Percentiles rank a stretch among this genome's conserved stretches.
Evolutionary conservation across 257 asterid genomes (phyloP).

Genomic region (Fraxinus excelsior): DNA sequence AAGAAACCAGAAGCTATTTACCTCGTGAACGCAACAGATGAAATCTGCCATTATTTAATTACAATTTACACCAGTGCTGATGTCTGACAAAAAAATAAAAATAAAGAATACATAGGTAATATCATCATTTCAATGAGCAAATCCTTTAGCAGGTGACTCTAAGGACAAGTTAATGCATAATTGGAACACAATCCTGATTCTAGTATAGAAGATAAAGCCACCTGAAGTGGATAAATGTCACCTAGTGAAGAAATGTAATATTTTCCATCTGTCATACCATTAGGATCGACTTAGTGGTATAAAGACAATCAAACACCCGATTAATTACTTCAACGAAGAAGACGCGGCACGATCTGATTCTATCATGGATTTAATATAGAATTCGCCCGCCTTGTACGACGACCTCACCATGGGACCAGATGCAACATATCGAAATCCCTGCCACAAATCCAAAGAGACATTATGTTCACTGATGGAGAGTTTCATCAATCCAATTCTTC

Average conservation of each 20-base stretch:
- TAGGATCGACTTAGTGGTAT: background rate
- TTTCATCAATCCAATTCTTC: background rate
- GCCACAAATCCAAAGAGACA: conserved; percentile 33
- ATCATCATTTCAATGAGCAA: background rate
- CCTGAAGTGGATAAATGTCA: background rate
- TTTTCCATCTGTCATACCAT: background rate
- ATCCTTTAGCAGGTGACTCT: background rate
- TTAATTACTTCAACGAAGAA: conserved; percentile 38
- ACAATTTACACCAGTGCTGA: background rate
- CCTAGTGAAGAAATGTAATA: background rate
- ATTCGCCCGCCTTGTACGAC: conserved; percentile 97
- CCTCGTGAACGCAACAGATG: background rate
- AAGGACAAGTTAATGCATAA: background rate
- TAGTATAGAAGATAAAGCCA: background rate
- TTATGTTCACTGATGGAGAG: background rate
- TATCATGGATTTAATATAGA: conserved; percentile 91
- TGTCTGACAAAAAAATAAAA: background rate
- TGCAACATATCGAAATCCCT: conserved; percentile 99
- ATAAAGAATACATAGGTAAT: background rate
- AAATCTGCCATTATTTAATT: background rate
- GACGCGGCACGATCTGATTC: conserved; percentile 84
- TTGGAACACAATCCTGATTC: background rate
- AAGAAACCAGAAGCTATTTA: background rate
- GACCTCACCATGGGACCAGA: conserved; percentile 99
- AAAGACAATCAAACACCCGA: conserved; percentile 22